phyloP scores from a whole-genome alignment of 257 asterid genomes.

The Penstemon eatonii region DNA sequence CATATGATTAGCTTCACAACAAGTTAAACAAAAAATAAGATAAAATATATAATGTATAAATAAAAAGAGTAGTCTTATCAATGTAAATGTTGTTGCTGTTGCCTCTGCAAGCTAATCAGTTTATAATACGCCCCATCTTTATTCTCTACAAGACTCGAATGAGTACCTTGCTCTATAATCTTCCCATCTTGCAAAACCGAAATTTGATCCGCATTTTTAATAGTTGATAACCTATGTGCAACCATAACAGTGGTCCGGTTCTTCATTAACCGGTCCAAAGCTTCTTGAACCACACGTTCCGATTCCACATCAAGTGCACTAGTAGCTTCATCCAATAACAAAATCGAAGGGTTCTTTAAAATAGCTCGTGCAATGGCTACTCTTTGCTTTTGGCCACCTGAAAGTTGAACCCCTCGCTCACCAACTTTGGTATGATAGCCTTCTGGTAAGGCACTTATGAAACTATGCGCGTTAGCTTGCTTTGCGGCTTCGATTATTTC shows the following conservation, averaged over 20 bases:
- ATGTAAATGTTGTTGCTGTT: constrained; percentile 34
- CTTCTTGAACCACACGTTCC: constrained; percentile 69
- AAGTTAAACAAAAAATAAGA: background rate
- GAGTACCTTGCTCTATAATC: constrained; percentile 79
- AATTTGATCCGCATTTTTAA: constrained; percentile 65
- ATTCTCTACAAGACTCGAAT: constrained; percentile 62
- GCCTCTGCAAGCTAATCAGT: constrained; percentile 66
- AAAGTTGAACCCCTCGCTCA: constrained; percentile 80
- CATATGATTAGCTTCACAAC: constrained; percentile 24
- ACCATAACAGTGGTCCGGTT: constrained; percentile 69
- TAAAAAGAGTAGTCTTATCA: constrained; percentile 9
- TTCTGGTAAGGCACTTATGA: constrained; percentile 81
- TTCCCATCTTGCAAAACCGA: constrained; percentile 76
- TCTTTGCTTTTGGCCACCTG: constrained; percentile 84
- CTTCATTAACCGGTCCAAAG: constrained; percentile 70
- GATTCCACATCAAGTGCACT: constrained; percentile 85
- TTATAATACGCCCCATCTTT: constrained; percentile 69
- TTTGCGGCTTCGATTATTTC: constrained; percentile 93
- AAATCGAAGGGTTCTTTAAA: constrained; percentile 68
- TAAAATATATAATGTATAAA: constrained; percentile 6
- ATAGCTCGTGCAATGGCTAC: constrained; percentile 88
- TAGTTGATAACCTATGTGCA: constrained; percentile 78
- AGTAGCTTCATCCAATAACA: constrained; percentile 77
- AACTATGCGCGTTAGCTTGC: constrained; percentile 83
- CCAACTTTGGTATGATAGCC: constrained; percentile 85